phyloP scores from a whole-genome alignment of 2,329 filamentous ascomycete genomes.

The Sordariomycetes sp. region DNA sequence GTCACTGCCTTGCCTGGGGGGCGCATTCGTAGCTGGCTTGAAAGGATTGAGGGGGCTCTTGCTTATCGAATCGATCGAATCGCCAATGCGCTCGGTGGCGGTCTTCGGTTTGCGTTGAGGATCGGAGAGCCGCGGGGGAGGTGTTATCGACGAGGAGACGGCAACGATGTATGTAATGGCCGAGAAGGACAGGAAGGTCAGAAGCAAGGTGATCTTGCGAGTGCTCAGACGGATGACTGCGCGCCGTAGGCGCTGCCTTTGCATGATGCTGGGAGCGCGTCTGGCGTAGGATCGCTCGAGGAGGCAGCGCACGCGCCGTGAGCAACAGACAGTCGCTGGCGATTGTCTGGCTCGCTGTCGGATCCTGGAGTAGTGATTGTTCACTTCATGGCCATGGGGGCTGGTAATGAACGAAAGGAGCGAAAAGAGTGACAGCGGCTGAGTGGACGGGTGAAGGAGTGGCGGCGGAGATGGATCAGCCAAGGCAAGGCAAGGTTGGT shows the following conservation, averaged over 20 bases:
- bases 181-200: conserved; percentile 41
- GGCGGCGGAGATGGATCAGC: no score
- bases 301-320: neutral
- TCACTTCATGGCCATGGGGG: no score
- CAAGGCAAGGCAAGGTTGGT: no score
- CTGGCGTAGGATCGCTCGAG: neutral
- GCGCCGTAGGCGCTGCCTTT: neutral
- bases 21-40: conserved; percentile 58
- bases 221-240: conserved; percentile 37
- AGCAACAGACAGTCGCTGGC: no score
- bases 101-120: conserved; percentile 32
- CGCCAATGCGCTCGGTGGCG: neutral
- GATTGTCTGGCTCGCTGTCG: no score
- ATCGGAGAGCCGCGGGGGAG: conserved; percentile 37
- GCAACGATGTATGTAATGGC: conserved; percentile 45
- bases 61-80: conserved; percentile 23
- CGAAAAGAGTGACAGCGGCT: no score
- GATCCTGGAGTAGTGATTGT: no score
- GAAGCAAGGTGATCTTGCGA: conserved; percentile 41
- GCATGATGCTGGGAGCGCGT: no score
- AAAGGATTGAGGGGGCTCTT: conserved; percentile 56
- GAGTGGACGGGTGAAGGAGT: no score
- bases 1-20: conserved; percentile 67
- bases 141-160: conserved; percentile 37
- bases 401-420: no score